These are phyloP conservation scores for Alternaria viburni DNA, from an alignment of 2,329 filamentous ascomycete genomes.

Conservation along the genomic window DNA sequence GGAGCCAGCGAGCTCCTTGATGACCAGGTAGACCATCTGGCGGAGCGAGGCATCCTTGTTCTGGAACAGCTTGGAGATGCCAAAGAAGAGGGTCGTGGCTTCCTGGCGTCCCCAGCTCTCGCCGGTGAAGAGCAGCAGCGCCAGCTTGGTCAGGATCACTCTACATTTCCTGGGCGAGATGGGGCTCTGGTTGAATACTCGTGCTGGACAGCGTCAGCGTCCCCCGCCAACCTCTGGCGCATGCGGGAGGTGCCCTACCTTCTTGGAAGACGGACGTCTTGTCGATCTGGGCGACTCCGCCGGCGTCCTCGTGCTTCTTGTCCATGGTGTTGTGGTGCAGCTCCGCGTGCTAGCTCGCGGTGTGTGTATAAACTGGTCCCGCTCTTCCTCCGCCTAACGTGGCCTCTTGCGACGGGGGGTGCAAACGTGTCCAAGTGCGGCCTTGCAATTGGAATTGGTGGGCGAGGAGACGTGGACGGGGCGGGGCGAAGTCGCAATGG, in stretches of 20 bases:
- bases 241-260: conserved; percentile 64
- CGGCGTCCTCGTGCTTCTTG: conserved; percentile 99
- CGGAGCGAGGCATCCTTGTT: conserved; percentile 98
- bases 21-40: conserved; percentile 97
- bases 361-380: conserved; percentile 29
- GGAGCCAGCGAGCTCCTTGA: conserved; percentile 95
- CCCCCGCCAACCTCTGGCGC: conserved; percentile 1
- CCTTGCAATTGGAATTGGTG: conserved; percentile 14
- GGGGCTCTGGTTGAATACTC: conserved; percentile 96
- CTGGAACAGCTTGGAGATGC: conserved; percentile 97
- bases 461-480: neutral
- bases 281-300: conserved; percentile 95
- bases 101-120: conserved; percentile 97
- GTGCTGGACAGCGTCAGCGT: conserved; percentile 65
- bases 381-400: conserved; percentile 45
- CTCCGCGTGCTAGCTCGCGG: conserved; percentile 33
- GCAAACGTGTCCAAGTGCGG: conserved; percentile 13
- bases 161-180: conserved; percentile 98
- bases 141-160: conserved; percentile 90
- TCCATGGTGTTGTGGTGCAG: conserved; percentile 51
- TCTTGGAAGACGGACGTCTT: conserved; percentile 98
- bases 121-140: conserved; percentile 92
- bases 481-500: conserved; percentile 3
- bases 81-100: conserved; percentile 97
- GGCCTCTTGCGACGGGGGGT: conserved; percentile 34